A percentile compares a stretch with the other conserved stretches of the same genome.
Conservation (phyloP, 2,329 filamentous ascomycete genomes). For the Sphaerulina musiva region DNA sequence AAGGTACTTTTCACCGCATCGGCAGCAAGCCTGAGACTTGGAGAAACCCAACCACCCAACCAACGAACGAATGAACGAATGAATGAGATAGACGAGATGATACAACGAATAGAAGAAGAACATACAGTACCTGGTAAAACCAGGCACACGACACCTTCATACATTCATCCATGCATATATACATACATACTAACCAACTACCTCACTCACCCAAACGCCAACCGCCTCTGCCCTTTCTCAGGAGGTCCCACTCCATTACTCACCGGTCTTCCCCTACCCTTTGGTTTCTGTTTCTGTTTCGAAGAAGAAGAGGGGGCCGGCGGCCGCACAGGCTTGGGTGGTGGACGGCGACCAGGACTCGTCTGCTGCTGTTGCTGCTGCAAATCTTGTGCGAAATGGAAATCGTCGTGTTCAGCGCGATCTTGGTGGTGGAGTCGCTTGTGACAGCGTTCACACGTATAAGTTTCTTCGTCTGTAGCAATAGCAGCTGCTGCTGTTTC, state of each 20-base stretch:
- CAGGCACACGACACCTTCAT: too few species aligned
- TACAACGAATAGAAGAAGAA: too few species aligned
- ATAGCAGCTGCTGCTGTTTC: too few species aligned
- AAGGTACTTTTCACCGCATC: too few species aligned
- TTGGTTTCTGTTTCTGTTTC: conserved; percentile 19
- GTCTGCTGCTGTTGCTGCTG: conserved; percentile 57
- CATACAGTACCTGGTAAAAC: too few species aligned
- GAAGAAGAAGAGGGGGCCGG: conserved; percentile 20
- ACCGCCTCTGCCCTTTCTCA: conserved; percentile 42
- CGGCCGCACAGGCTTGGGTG: conserved; percentile 21
- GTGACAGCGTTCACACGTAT: conserved; percentile 60
- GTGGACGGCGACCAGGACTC: conserved; percentile 20
- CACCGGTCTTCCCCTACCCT: conserved; percentile 35
- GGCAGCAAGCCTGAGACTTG: too few species aligned
- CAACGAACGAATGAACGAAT: too few species aligned
- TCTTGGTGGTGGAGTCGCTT: conserved; percentile 51
- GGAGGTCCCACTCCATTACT: conserved; percentile 24
- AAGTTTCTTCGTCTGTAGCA: conserved; percentile 28
- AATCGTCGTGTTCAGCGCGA: conserved; percentile 75
- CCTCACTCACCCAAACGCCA: conserved; percentile 37
- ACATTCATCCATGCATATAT: too few species aligned
- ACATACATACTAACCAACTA: too few species aligned
- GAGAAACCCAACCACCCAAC: too few species aligned
- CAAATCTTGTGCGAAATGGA: conserved; percentile 87
- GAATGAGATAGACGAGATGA: too few species aligned